Percentiles rank a stretch among this genome's conserved stretches.
These are phyloP conservation scores for Chloranthus sessilifolius DNA, from an alignment of 164 flowering plant genomes.

Conservation along the genomic window DNA sequence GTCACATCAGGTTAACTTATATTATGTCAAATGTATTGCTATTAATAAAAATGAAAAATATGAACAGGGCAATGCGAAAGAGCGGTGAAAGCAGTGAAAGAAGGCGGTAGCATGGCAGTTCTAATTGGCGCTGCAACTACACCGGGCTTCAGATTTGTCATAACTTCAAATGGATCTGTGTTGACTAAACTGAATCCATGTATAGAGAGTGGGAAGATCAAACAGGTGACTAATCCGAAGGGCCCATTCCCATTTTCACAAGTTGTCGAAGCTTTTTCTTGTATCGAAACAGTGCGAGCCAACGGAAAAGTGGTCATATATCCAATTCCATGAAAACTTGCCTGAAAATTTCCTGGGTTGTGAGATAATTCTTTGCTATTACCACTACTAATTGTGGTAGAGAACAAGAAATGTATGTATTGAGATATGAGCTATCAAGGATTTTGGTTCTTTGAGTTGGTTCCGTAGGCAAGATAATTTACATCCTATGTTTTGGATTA, in stretches of 20 bases:
- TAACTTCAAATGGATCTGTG: constrained; percentile 70
- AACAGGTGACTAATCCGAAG: constrained; percentile 69
- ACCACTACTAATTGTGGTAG: no score
- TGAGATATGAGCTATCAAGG: no score
- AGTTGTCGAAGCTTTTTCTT: constrained; percentile 69
- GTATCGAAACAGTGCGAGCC: constrained; percentile 65
- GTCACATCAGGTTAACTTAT: no score
- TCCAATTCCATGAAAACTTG: constrained; percentile 77
- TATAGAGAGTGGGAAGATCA: constrained; percentile 79
- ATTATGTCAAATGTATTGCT: no score
- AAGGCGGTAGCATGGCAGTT: constrained; percentile 86
- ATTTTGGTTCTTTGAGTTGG: no score
- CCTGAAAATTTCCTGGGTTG: no score
- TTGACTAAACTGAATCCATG: constrained; percentile 73
- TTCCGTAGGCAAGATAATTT: no score
- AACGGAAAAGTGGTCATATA: constrained; percentile 79
- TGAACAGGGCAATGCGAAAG: constrained; percentile 76
- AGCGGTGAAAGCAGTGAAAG: constrained; percentile 80
- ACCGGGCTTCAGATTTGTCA: constrained; percentile 85
- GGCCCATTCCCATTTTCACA: constrained; percentile 75
- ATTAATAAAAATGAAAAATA: no score
- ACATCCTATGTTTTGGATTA: no score
- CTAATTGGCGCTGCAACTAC: constrained; percentile 71
- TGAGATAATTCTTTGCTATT: no score
- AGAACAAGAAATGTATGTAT: no score